Evolutionary conservation across 2,329 filamentous ascomycete species (phyloP).

Genomic region (Hymenoscyphus fraxineus): DNA sequence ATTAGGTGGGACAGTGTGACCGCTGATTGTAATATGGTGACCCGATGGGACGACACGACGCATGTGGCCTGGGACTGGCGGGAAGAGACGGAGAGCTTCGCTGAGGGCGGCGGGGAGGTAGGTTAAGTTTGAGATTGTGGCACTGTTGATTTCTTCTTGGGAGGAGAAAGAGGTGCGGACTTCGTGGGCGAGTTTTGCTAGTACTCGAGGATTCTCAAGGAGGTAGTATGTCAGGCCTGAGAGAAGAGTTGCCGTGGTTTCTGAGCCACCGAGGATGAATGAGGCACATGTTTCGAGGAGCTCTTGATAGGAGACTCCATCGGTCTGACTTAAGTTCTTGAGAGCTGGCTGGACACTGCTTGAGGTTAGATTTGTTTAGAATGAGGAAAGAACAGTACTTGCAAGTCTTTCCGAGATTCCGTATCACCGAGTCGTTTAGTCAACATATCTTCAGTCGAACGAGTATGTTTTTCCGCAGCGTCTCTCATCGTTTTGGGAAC

Average conservation of each 20-base stretch:
- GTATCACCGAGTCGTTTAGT: slow-evolving; percentile 13
- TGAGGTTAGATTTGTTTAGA: background rate
- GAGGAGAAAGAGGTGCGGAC: slow-evolving; percentile 39
- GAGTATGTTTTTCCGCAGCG: background rate
- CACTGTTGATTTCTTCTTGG: slow-evolving; percentile 17
- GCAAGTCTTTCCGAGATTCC: slow-evolving; percentile 37
- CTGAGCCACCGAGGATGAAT: slow-evolving; percentile 36
- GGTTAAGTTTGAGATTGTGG: slow-evolving; percentile 7
- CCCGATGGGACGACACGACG: slow-evolving; percentile 15
- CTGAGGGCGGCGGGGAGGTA: slow-evolving; percentile 39
- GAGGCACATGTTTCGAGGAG: slow-evolving; percentile 12
- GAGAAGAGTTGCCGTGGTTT: slow-evolving; percentile 39
- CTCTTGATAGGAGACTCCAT: slow-evolving; percentile 18
- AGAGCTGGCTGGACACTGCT: slow-evolving; percentile 27
- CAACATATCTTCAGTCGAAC: slow-evolving; percentile 23
- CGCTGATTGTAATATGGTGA: slow-evolving; percentile 10
- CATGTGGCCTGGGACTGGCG: slow-evolving; percentile 28
- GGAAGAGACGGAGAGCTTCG: slow-evolving; percentile 38
- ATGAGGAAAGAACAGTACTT: background rate
- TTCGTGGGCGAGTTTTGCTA: slow-evolving; percentile 40
- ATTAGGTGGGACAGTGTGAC: slow-evolving; percentile 16
- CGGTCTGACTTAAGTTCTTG: slow-evolving; percentile 23
- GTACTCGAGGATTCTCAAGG: slow-evolving; percentile 21
- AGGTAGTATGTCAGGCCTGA: slow-evolving; percentile 35
- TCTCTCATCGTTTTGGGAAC: slow-evolving; percentile 2